Conservation (phyloP, 371 early-diverging fungal species). For the Mortierella sp. region DNA sequence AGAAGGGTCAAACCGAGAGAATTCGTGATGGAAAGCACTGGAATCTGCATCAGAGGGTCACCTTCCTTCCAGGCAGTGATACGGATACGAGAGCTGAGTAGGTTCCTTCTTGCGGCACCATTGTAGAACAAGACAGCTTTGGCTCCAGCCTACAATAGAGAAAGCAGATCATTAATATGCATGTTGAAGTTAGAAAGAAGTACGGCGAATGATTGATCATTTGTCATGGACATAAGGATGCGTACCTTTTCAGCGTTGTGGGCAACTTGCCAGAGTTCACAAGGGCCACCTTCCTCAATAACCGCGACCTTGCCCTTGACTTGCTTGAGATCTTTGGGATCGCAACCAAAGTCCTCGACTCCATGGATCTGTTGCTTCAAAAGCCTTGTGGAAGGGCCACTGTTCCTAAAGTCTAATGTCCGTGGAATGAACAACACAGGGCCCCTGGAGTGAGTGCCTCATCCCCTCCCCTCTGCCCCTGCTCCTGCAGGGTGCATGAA, state of each 20-base stretch:
- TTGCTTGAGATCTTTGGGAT: constrained; percentile 29
- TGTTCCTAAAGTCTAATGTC: constrained; percentile 53
- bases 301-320: constrained; percentile 50
- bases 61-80: constrained; percentile 41
- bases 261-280: constrained; percentile 50
- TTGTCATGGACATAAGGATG: background rate
- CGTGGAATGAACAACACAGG: too few species aligned
- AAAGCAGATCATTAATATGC: too few species aligned
- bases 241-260: constrained; percentile 53
- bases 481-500: too few species aligned
- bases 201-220: too few species aligned
- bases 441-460: too few species aligned
- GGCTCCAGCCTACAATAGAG: constrained; percentile 35
- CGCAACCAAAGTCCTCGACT: constrained; percentile 43
- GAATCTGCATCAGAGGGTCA: too few species aligned
- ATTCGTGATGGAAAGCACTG: constrained; percentile 1
- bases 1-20: constrained; percentile 33
- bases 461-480: too few species aligned
- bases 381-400: constrained; percentile 49
- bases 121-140: constrained; percentile 54
- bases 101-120: constrained; percentile 23
- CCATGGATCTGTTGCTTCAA: constrained; percentile 33
- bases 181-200: too few species aligned
- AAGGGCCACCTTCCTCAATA: constrained; percentile 49
- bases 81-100: constrained; percentile 48